Evolutionary conservation across 768 basidiomycete species (phyloP).

Genomic region (Leucocoprinus sp.): DNA sequence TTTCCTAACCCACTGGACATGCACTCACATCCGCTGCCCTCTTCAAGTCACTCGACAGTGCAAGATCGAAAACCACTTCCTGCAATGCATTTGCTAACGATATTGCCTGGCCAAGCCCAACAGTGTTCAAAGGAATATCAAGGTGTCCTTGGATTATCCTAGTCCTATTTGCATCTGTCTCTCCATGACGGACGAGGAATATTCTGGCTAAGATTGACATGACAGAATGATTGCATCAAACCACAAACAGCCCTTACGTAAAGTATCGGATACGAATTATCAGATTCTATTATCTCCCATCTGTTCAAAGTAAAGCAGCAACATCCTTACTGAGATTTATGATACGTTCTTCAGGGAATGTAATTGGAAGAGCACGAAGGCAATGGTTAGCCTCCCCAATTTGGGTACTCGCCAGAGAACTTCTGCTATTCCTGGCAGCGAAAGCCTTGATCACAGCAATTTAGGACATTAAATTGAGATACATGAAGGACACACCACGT

Average conservation of each 20-base stretch:
- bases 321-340: conserved; percentile 44
- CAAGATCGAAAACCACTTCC: conserved; percentile 45
- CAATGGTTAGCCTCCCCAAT: conserved; percentile 30
- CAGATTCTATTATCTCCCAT: neutral
- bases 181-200: conserved; percentile 71
- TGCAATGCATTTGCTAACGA: conserved; percentile 47
- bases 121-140: conserved; percentile 58
- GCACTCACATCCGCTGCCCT: conserved; percentile 54
- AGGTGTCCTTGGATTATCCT: conserved; percentile 69
- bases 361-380: conserved; percentile 30
- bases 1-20: neutral
- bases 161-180: conserved; percentile 60
- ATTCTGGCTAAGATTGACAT: conserved; percentile 28
- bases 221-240: neutral
- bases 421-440: conserved; percentile 31
- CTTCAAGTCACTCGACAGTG: conserved; percentile 64
- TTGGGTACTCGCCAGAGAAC: conserved; percentile 31
- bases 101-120: conserved; percentile 51
- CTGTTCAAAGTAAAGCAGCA: conserved; percentile 26
- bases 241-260: too few relatives aligned
- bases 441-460: conserved; percentile 35
- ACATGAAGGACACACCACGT: conserved; percentile 39
- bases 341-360: conserved; percentile 55
- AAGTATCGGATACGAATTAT: too few relatives aligned
- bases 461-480: neutral